Conservation (phyloP, 768 basidiomycete species). For the Kwoniella newhampshirensis region DNA sequence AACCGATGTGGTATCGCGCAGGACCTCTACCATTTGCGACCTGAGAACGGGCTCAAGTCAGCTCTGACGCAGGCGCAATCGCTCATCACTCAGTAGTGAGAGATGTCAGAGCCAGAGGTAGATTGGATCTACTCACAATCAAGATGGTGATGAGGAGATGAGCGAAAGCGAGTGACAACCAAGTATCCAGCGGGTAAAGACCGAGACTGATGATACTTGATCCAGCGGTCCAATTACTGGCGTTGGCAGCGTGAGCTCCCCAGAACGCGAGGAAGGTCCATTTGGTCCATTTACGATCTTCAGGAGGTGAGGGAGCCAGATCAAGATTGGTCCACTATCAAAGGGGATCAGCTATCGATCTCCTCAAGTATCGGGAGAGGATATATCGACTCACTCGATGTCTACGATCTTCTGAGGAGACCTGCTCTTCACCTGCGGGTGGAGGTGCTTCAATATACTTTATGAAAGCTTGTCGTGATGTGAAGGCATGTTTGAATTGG, state of each 20-base stretch:
- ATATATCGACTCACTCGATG: conserved; percentile 9
- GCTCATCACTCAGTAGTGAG: no score
- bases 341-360: conserved; percentile 1
- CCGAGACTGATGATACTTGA: conserved; percentile 31
- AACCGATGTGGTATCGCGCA: conserved; percentile 69
- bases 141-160: conserved; percentile 24
- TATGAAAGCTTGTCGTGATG: conserved; percentile 25
- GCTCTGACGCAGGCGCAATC: no score
- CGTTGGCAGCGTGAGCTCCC: conserved; percentile 22
- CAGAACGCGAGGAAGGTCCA: conserved; percentile 37
- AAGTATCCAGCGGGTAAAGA: conserved; percentile 25
- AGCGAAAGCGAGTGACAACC: conserved; percentile 16
- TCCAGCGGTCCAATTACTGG: conserved; percentile 23
- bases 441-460: conserved; percentile 25
- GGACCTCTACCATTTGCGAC: conserved; percentile 73
- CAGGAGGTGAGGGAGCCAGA: conserved; percentile 31
- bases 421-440: conserved; percentile 10
- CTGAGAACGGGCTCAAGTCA: conserved; percentile 55
- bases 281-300: conserved; percentile 29
- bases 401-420: background rate
- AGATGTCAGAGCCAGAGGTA: no score
- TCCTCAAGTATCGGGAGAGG: no score
- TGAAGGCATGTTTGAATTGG: conserved; percentile 23
- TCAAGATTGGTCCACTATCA: conserved; percentile 38
- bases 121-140: conserved; percentile 12